These are phyloP conservation scores for Colletotrichum endophyticum DNA, from an alignment of 2,329 filamentous ascomycete species.

Conservation along the genomic window DNA sequence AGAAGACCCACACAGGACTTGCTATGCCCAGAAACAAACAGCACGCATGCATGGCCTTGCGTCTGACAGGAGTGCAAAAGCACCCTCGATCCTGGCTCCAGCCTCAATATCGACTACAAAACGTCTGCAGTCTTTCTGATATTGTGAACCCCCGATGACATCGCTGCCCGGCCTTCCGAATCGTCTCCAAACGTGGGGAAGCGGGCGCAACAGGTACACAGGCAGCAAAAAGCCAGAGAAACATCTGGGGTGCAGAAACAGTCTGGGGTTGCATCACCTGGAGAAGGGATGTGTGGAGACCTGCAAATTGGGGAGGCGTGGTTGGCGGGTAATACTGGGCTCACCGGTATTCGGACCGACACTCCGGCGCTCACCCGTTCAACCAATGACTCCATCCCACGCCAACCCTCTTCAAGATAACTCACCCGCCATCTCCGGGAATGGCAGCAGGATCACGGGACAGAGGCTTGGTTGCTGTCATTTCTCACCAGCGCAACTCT, in stretches of 20 bases:
- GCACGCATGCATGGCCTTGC: not conserved
- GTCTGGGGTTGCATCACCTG: conserved; percentile 14
- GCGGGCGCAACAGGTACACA: not conserved
- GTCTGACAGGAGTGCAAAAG: not conserved
- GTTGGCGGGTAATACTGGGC: conserved; percentile 22
- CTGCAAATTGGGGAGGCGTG: conserved; percentile 1
- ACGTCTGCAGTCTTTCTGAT: not conserved
- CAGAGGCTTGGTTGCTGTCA: not conserved
- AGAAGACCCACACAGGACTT: not conserved
- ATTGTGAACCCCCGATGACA: not conserved
- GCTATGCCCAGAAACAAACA: not conserved
- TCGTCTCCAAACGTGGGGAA: not conserved
- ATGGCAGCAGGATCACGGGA: not conserved
- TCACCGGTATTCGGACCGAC: conserved; percentile 18
- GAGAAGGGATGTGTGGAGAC: not conserved
- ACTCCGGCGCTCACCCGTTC: not conserved
- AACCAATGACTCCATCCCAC: conserved; percentile 3
- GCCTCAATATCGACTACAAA: not conserved
- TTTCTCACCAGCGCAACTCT: not conserved
- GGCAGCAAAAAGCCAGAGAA: not conserved
- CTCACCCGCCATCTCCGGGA: conserved; percentile 4
- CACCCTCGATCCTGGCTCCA: not conserved
- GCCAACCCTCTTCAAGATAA: conserved; percentile 14
- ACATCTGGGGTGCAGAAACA: conserved; percentile 18
- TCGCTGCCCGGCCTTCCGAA: not conserved